Evolutionary conservation across 441 rosid species (phyloP).

Genomic region (Pelargonium exstipulatum): DNA sequence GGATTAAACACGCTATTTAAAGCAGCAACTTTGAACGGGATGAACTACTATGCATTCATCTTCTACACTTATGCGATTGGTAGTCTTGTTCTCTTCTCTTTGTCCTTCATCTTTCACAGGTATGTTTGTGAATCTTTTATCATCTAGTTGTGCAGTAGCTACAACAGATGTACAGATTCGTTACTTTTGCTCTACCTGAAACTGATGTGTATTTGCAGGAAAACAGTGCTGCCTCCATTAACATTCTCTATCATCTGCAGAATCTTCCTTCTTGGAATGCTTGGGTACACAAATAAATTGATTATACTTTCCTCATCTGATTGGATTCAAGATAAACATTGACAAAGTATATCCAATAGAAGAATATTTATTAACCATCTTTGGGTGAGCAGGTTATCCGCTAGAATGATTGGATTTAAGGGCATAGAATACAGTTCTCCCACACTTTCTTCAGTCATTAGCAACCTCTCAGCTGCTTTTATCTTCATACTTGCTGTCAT

Average conservation of each 20-base stretch:
- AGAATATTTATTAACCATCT: neutral
- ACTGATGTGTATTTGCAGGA: conserved; percentile 13
- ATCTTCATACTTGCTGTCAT: conserved; percentile 25
- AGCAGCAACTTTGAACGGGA: conserved; percentile 41
- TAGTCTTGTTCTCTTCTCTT: conserved; percentile 30
- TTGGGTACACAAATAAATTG: conserved; percentile 12
- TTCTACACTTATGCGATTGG: conserved; percentile 36
- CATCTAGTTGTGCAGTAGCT: neutral
- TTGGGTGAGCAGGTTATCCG: conserved; percentile 16
- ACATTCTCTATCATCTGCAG: conserved; percentile 13
- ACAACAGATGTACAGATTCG: neutral
- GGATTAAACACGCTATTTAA: conserved; percentile 16
- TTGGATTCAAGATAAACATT: neutral
- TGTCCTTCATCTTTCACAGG: conserved; percentile 31
- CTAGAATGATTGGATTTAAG: conserved; percentile 22
- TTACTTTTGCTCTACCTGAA: neutral
- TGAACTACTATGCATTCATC: conserved; percentile 33
- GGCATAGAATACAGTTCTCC: conserved; percentile 26
- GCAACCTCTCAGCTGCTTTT: conserved; percentile 26
- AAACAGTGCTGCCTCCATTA: conserved; percentile 21
- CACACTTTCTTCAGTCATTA: conserved; percentile 27
- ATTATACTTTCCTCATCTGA: neutral
- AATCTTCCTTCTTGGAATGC: conserved; percentile 20
- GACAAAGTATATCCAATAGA: neutral
- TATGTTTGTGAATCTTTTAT: neutral